Evolutionary conservation across 306 rosid species (phyloP).

Genomic region (Vigna unguiculata): DNA sequence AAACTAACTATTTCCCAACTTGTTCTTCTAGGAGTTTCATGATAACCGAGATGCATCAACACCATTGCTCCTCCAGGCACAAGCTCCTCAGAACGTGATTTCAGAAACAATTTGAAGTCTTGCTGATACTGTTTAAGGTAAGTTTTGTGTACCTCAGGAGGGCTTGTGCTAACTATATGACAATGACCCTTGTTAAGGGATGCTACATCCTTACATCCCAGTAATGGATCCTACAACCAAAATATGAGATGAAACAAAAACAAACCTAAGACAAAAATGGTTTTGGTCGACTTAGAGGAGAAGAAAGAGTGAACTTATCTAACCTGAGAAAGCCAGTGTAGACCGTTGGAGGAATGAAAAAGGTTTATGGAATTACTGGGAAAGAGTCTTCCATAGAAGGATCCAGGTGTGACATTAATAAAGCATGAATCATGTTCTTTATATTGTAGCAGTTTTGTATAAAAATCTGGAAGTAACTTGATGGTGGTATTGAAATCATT

Average conservation of each 20-base stretch:
- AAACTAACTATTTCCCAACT: neutral
- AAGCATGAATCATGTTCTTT: slow-evolving; percentile 45
- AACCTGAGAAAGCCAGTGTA: slow-evolving; percentile 55
- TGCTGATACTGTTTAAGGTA: slow-evolving; percentile 50
- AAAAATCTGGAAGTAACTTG: slow-evolving; percentile 49
- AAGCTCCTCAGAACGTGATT: slow-evolving; percentile 53
- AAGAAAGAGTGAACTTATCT: neutral
- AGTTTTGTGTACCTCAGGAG: slow-evolving; percentile 42
- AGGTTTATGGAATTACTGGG: slow-evolving; percentile 48
- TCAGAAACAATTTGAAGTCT: slow-evolving; percentile 51
- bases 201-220: neutral
- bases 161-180: slow-evolving; percentile 42
- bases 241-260: neutral
- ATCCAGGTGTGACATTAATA: slow-evolving; percentile 54
- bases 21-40: neutral
- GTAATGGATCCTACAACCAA: slow-evolving; percentile 17
- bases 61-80: slow-evolving; percentile 54
- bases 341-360: slow-evolving; percentile 54
- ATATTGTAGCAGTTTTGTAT: neutral
- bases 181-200: slow-evolving; percentile 7
- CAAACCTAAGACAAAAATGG: neutral
- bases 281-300: neutral
- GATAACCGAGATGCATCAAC: slow-evolving; percentile 44
- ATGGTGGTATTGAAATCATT: slow-evolving; percentile 49
- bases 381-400: slow-evolving; percentile 64